phyloP scores from a whole-genome alignment of 768 basidiomycete species.

The Lactarius hatsudake region DNA sequence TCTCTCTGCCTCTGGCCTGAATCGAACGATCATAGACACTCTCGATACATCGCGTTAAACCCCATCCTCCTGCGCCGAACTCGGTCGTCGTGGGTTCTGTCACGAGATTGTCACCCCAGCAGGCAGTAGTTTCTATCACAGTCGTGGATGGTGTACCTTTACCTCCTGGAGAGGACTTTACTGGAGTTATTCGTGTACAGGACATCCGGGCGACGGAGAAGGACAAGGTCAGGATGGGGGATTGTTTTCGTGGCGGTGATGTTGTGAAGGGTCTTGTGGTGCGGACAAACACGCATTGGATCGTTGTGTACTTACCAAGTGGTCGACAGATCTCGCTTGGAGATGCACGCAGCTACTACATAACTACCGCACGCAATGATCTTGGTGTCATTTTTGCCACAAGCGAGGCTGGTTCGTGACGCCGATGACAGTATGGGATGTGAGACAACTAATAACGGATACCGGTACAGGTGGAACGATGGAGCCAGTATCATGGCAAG shows the following conservation, averaged over 20 bases:
- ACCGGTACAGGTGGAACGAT: conserved; percentile 62
- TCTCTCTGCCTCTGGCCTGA: conserved; percentile 28
- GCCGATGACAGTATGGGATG: not conserved
- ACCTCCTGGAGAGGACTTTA: conserved; percentile 82
- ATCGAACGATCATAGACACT: conserved; percentile 46
- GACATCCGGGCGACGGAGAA: conserved; percentile 90
- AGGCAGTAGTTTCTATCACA: conserved; percentile 79
- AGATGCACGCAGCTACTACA: conserved; percentile 87
- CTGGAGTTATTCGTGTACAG: conserved; percentile 81
- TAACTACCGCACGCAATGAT: conserved; percentile 87
- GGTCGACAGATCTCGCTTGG: conserved; percentile 76
- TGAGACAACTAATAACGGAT: conserved; percentile 3
- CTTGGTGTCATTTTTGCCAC: conserved; percentile 90
- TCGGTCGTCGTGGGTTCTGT: conserved; percentile 81
- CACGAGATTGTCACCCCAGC: conserved; percentile 77
- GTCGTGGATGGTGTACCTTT: conserved; percentile 86
- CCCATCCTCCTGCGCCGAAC: conserved; percentile 69
- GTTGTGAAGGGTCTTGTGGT: conserved; percentile 86
- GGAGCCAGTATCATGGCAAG: conserved; percentile 86
- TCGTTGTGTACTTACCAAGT: not conserved
- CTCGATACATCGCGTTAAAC: conserved; percentile 61
- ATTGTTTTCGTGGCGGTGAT: conserved; percentile 91
- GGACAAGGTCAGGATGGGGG: conserved; percentile 83
- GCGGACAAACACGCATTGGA: conserved; percentile 34
- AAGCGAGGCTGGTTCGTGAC: conserved; percentile 70